These are phyloP conservation scores for Echria macrotheca DNA, from an alignment of 495 filamentous ascomycete species.

Conservation along the genomic window DNA sequence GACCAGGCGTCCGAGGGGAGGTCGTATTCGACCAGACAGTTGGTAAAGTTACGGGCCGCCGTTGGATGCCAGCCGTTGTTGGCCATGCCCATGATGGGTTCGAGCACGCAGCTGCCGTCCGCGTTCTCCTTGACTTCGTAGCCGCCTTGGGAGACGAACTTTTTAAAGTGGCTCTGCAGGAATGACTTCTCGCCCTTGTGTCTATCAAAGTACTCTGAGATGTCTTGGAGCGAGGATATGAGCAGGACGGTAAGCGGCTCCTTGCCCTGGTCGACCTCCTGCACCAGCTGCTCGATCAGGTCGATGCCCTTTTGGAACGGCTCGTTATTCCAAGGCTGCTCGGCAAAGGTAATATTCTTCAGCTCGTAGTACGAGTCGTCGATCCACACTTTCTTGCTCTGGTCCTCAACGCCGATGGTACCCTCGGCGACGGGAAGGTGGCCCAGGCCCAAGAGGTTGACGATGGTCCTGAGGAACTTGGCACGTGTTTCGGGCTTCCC, in stretches of 20 bases:
- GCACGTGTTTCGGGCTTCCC: slow-evolving; percentile 7
- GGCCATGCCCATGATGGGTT: neutral
- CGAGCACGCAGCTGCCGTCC: neutral
- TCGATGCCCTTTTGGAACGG: neutral
- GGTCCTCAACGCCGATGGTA: neutral
- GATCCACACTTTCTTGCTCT: neutral
- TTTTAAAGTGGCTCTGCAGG: slow-evolving; percentile 8
- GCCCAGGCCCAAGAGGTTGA: slow-evolving; percentile 6
- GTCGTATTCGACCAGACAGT: neutral
- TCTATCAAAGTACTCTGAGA: slow-evolving; percentile 10
- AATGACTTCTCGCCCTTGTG: neutral
- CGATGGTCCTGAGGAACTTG: slow-evolving; percentile 12
- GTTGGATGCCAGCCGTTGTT: slow-evolving; percentile 11
- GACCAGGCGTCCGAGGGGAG: slow-evolving; percentile 20
- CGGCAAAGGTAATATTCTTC: slow-evolving; percentile 12
- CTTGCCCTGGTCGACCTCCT: slow-evolving; percentile 4
- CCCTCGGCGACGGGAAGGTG: slow-evolving; percentile 10
- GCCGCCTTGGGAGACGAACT: slow-evolving; percentile 19
- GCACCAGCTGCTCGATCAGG: neutral
- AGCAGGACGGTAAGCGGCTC: slow-evolving; percentile 13
- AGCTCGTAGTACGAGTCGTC: slow-evolving; percentile 12
- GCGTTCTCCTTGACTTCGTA: slow-evolving; percentile 1
- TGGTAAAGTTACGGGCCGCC: slow-evolving; percentile 6
- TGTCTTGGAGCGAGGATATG: slow-evolving; percentile 16
- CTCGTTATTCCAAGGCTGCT: neutral